These are phyloP conservation scores for Pythium phragmiticola DNA, from an alignment of 352 stramenopile species.

Conservation along the genomic window DNA sequence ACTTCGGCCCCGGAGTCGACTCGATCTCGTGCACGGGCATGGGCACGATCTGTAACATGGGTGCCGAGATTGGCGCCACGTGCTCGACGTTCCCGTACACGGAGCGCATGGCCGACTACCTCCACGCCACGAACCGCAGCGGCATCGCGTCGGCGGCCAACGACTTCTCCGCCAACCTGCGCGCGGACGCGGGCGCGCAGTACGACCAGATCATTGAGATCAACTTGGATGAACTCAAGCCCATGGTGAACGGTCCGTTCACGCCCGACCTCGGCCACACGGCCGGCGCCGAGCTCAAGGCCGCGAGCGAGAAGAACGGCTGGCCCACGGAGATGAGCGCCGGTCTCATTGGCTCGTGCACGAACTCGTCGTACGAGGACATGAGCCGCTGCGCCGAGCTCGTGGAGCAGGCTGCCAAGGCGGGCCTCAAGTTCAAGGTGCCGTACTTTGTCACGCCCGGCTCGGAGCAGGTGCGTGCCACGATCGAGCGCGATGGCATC, in stretches of 20 bases:
- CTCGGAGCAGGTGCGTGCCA: conserved; percentile 92
- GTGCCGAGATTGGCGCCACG: conserved; percentile 92
- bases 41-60: conserved; percentile 96
- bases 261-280: conserved; percentile 90
- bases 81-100: conserved; percentile 94
- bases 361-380: conserved; percentile 95
- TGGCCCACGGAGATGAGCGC: conserved; percentile 90
- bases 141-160: conserved; percentile 89
- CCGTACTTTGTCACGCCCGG: conserved; percentile 92
- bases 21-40: conserved; percentile 94
- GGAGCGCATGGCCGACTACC: conserved; percentile 91
- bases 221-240: conserved; percentile 89
- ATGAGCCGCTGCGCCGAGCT: conserved; percentile 91
- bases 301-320: conserved; percentile 81
- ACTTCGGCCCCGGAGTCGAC: conserved; percentile 92
- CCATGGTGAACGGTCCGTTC: conserved; percentile 92
- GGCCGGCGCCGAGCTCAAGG: conserved; percentile 66
- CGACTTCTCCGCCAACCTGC: conserved; percentile 85
- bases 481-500: conserved; percentile 90
- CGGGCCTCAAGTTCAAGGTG: conserved; percentile 90
- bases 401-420: conserved; percentile 77
- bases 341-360: conserved; percentile 93
- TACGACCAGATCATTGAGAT: conserved; percentile 95
- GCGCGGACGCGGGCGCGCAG: conserved; percentile 87
- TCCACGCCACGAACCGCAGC: conserved; percentile 86